Evolutionary conservation across 139 green algal genomes (phyloP).

Genomic region (Chlorella vulgaris): DNA sequence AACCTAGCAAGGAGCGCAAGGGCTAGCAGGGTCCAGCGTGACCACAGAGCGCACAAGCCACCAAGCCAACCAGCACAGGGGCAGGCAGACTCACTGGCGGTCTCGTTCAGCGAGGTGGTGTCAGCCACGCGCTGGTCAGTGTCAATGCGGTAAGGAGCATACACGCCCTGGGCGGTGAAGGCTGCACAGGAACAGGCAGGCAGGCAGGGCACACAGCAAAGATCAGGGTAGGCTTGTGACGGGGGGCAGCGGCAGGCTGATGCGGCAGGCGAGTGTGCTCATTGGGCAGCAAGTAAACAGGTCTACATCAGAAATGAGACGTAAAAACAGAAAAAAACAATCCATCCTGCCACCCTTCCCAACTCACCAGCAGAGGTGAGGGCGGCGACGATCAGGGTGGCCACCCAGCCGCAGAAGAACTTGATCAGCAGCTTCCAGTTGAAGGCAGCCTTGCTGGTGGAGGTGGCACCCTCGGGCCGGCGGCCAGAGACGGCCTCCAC

Average conservation of each 20-base stretch:
- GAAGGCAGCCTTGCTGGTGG: conserved; percentile 38
- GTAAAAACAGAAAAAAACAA: too few relatives aligned
- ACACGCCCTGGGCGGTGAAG: conserved; percentile 44
- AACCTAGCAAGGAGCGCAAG: too few relatives aligned
- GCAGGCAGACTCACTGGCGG: conserved; percentile 8
- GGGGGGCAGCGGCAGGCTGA: not conserved
- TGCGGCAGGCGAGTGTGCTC: not conserved
- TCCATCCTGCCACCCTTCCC: too few relatives aligned
- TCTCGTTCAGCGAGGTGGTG: not conserved
- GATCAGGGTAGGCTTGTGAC: not conserved
- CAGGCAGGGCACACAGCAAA: not conserved
- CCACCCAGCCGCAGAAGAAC: conserved; percentile 41
- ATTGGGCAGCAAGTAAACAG: too few relatives aligned
- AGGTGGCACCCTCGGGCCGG: not conserved
- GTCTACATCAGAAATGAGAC: too few relatives aligned
- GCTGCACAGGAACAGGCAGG: not conserved
- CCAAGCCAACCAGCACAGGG: too few relatives aligned
- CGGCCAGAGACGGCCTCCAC: conserved; percentile 47
- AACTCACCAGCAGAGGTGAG: conserved; percentile 19
- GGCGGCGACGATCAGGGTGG: conserved; percentile 40
- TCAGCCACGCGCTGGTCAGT: conserved; percentile 12
- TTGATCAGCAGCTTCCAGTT: conserved; percentile 57
- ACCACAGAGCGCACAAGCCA: too few relatives aligned
- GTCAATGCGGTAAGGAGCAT: conserved; percentile 12
- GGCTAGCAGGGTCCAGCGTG: too few relatives aligned